A percentile compares a stretch with the other conserved stretches of the same genome.
These are phyloP conservation scores for Xylaria polymorpha DNA, from an alignment of 2,329 filamentous ascomycete genomes.

Conservation along the genomic window DNA sequence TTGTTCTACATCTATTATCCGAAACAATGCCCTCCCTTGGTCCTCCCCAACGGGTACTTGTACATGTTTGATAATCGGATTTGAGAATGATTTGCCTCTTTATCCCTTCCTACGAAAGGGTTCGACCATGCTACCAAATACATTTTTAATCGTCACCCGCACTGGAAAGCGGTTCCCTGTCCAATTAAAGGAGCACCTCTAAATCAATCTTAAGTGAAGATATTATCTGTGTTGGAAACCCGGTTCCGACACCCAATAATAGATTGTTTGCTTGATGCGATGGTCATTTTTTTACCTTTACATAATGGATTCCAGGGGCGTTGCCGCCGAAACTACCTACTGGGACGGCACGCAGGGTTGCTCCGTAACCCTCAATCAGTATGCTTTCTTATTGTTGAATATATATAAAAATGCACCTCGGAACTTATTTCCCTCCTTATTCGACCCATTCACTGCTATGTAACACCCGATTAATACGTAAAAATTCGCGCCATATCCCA, in stretches of 20 bases:
- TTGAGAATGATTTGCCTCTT: background rate
- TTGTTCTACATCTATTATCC: background rate
- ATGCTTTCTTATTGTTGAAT: background rate
- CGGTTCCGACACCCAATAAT: no score
- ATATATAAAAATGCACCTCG: background rate
- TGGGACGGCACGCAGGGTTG: background rate
- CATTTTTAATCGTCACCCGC: background rate
- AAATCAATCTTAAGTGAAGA: no score
- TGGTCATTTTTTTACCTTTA: background rate
- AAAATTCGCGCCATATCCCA: background rate
- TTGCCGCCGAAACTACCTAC: background rate
- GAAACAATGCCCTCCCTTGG: background rate
- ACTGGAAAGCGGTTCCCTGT: background rate
- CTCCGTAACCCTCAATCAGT: background rate
- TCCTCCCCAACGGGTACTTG: background rate
- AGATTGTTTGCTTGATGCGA: background rate
- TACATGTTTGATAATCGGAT: background rate
- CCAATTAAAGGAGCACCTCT: no score
- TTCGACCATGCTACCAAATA: background rate
- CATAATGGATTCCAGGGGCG: background rate
- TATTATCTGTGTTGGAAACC: no score
- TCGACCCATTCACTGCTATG: background rate
- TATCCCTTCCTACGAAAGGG: background rate
- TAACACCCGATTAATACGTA: no score
- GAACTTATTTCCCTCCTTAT: background rate